A percentile compares a stretch with the other conserved stretches of the same genome.
Conservation (phyloP, 1,284 basidiomycete species). For the Sphaerobolus stellatus region DNA sequence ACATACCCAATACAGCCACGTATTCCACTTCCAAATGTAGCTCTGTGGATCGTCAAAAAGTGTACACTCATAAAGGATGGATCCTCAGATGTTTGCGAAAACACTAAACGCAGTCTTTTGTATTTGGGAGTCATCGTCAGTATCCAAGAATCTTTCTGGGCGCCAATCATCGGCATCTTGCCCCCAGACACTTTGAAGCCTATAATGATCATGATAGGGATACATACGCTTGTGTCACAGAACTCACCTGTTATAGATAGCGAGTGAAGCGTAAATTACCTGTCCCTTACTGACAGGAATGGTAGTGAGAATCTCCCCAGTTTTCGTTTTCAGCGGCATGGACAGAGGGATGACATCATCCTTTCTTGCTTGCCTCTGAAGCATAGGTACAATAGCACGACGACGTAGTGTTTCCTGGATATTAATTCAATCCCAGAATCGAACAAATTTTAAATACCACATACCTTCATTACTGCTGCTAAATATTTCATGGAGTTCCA, state of each 20-base stretch:
- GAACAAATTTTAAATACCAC: neutral
- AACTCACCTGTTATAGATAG: slow-evolving; percentile 18
- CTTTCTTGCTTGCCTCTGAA: slow-evolving; percentile 35
- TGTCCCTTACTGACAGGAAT: slow-evolving; percentile 42
- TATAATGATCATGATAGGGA: slow-evolving; percentile 35
- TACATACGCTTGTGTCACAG: too few relatives aligned
- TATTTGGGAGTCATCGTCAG: slow-evolving; percentile 25
- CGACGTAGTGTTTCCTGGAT: slow-evolving; percentile 42
- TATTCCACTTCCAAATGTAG: slow-evolving; percentile 43
- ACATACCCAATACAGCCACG: slow-evolving; percentile 40
- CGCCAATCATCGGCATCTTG: slow-evolving; percentile 40
- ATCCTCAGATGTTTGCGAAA: slow-evolving; percentile 21
- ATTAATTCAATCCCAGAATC: neutral
- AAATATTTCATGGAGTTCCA: slow-evolving; percentile 51
- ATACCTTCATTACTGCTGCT: slow-evolving; percentile 51
- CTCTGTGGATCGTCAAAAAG: too few relatives aligned
- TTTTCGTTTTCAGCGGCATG: slow-evolving; percentile 32
- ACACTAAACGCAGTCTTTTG: slow-evolving; percentile 28
- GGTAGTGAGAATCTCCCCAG: slow-evolving; percentile 31
- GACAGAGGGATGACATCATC: slow-evolving; percentile 48
- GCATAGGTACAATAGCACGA: slow-evolving; percentile 39
- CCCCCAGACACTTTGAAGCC: slow-evolving; percentile 42
- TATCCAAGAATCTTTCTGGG: slow-evolving; percentile 34
- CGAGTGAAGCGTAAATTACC: slow-evolving; percentile 29
- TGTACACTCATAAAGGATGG: neutral